Percentiles rank a stretch among this genome's conserved stretches.
Conservation (phyloP, 768 basidiomycete genomes). For the Rhodotorula paludigena region DNA sequence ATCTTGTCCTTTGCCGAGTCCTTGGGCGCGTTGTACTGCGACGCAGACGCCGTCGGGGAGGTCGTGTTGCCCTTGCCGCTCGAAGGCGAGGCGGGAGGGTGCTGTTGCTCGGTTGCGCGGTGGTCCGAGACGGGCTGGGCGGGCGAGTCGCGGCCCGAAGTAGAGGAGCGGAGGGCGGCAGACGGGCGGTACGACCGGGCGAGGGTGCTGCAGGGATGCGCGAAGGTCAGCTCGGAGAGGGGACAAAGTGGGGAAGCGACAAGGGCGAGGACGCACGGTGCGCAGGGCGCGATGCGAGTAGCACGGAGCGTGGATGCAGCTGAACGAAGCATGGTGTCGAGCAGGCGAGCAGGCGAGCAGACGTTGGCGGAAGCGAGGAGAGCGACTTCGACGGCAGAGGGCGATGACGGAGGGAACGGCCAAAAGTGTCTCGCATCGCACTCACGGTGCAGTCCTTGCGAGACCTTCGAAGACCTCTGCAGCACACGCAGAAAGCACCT, state of each 20-base stretch:
- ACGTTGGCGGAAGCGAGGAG: neutral
- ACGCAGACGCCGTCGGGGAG: neutral
- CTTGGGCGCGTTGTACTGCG: constrained; percentile 9
- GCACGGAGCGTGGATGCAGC: neutral
- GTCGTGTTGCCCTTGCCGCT: constrained; percentile 10
- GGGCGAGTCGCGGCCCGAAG: neutral
- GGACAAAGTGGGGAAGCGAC: neutral
- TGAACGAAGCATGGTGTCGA: neutral
- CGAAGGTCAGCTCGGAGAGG: neutral
- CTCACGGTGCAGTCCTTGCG: no score
- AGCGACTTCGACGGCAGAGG: no score
- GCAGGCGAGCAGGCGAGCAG: neutral
- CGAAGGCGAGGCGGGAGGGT: neutral
- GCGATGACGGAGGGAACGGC: no score
- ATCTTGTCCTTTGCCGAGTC: constrained; percentile 2
- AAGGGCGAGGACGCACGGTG: neutral
- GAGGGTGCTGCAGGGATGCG: neutral
- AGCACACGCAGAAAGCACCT: no score
- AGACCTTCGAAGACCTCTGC: no score
- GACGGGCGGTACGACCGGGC: neutral
- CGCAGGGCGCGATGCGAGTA: neutral
- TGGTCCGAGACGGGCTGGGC: neutral
- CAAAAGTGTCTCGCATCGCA: no score
- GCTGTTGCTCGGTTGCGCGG: neutral
- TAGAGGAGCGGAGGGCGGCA: neutral